Evolutionary conservation across 768 basidiomycete species (phyloP).

Genomic region (Termitomyces sp.): DNA sequence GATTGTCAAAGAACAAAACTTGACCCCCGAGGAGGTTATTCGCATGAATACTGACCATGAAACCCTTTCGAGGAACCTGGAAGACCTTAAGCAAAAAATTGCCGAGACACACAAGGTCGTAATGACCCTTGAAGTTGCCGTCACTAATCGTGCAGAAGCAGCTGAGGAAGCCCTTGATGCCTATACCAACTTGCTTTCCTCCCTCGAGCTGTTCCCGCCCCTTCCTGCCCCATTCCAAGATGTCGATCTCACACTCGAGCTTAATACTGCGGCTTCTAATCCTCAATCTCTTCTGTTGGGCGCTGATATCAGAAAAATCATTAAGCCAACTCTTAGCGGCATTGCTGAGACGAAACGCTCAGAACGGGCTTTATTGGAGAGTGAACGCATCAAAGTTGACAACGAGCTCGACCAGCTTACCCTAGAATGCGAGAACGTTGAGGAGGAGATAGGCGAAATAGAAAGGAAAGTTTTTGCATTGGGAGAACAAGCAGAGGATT

Average conservation of each 20-base stretch:
- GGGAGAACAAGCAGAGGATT: conserved; percentile 73
- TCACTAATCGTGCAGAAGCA: conserved; percentile 71
- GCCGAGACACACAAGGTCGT: conserved; percentile 65
- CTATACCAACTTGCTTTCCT: conserved; percentile 71
- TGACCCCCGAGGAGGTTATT: conserved; percentile 85
- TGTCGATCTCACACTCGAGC: conserved; percentile 72
- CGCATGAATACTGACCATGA: conserved; percentile 92
- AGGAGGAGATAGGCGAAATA: conserved; percentile 68
- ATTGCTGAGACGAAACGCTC: conserved; percentile 69
- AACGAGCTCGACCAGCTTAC: conserved; percentile 77
- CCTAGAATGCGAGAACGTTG: conserved; percentile 73
- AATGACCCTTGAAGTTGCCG: conserved; percentile 78
- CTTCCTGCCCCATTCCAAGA: conserved; percentile 65
- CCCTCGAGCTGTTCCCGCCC: conserved; percentile 72
- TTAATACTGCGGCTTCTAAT: conserved; percentile 74
- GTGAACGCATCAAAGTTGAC: conserved; percentile 73
- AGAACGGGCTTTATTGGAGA: conserved; percentile 66
- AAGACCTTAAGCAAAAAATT: conserved; percentile 73
- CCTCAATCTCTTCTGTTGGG: conserved; percentile 64
- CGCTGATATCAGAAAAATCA: conserved; percentile 60
- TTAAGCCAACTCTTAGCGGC: conserved; percentile 71
- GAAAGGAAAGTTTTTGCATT: conserved; percentile 67
- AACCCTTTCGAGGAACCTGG: conserved; percentile 61
- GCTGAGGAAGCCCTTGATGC: conserved; percentile 79
- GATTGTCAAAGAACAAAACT: conserved; percentile 80